Evolutionary conservation across 2,329 filamentous ascomycete genomes (phyloP).

Genomic region (Talaromyces albobiverticillius): DNA sequence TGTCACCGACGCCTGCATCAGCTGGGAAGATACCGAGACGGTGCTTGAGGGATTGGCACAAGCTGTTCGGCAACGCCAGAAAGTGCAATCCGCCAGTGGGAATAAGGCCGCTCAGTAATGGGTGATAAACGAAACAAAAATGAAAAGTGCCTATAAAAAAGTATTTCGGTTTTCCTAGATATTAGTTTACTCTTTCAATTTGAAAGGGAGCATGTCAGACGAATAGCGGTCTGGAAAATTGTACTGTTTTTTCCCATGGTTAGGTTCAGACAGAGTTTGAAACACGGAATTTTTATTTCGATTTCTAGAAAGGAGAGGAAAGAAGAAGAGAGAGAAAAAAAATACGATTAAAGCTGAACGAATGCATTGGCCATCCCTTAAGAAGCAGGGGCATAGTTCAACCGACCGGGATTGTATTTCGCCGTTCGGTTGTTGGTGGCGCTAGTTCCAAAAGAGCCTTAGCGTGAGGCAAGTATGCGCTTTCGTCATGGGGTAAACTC

Average conservation of each 20-base stretch:
- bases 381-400: too few relatives aligned
- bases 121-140: neutral
- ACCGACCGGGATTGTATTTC: neutral
- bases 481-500: conserved; percentile 7
- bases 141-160: neutral
- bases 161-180: too few relatives aligned
- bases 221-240: neutral
- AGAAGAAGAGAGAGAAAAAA: neutral
- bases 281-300: neutral
- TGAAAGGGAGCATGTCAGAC: neutral
- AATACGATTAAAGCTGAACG: conserved; percentile 17
- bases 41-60: conserved; percentile 75
- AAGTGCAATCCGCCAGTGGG: conserved; percentile 30
- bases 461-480: neutral
- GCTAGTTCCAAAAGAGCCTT: neutral
- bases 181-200: neutral
- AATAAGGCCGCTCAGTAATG: neutral
- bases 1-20: conserved; percentile 96
- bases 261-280: neutral
- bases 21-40: conserved; percentile 83
- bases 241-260: neutral
- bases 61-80: conserved; percentile 72
- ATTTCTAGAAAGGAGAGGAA: neutral
- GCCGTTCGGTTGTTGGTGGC: neutral
- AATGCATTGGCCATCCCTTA: conserved; percentile 33